Evolutionary conservation across 306 rosid species (phyloP).

Genomic region (Coriaria nepalensis): DNA sequence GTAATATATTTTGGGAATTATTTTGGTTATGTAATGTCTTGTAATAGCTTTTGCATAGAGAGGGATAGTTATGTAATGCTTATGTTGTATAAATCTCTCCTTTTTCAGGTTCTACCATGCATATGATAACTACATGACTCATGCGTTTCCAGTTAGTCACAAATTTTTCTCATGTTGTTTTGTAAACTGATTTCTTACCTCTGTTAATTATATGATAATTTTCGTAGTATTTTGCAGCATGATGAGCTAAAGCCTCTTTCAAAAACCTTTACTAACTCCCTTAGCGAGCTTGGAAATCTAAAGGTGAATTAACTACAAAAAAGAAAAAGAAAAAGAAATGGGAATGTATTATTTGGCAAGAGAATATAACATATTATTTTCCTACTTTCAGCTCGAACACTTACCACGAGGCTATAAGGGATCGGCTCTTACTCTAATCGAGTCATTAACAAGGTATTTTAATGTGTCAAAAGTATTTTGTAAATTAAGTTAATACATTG

Average conservation of each 20-base stretch:
- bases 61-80: background rate
- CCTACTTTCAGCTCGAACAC: conserved; percentile 69
- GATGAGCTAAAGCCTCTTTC: conserved; percentile 92
- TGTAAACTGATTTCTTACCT: conserved; percentile 2
- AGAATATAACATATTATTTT: conserved; percentile 20
- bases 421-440: conserved; percentile 86
- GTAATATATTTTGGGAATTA: no score
- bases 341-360: conserved; percentile 4
- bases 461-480: conserved; percentile 4
- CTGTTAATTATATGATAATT: conserved; percentile 5
- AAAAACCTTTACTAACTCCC: conserved; percentile 72
- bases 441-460: conserved; percentile 75
- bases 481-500: no score
- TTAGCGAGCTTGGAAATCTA: conserved; percentile 86
- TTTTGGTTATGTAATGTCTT: no score
- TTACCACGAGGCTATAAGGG: conserved; percentile 67
- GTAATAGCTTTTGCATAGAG: no score
- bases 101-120: conserved; percentile 85
- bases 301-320: no score
- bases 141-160: conserved; percentile 83
- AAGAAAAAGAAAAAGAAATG: background rate
- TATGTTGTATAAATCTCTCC: conserved; percentile 5
- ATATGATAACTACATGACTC: conserved; percentile 76
- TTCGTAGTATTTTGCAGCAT: conserved; percentile 40
- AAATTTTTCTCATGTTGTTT: conserved; percentile 7